These are phyloP conservation scores for Quercus ilex DNA, from an alignment of 306 rosid species.

Conservation along the genomic window DNA sequence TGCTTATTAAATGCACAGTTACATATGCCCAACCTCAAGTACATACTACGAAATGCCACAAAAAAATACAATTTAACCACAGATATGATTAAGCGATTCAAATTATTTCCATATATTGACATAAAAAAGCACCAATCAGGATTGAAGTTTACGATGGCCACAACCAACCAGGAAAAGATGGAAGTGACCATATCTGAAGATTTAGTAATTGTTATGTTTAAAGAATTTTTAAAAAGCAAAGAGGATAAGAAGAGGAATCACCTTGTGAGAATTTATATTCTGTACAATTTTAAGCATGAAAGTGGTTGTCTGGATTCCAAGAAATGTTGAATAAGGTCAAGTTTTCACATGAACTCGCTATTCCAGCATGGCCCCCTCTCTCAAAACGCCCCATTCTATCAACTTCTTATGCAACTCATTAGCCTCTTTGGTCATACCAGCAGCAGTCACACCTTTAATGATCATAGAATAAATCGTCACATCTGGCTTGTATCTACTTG, in stretches of 20 bases:
- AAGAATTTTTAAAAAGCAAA: conserved; percentile 10
- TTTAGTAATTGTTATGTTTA: neutral
- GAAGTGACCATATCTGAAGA: neutral
- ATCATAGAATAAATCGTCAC: conserved; percentile 46
- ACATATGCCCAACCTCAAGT: neutral
- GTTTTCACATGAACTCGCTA: conserved; percentile 25
- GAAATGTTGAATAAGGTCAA: conserved; percentile 22
- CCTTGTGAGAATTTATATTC: conserved; percentile 22
- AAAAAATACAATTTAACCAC: neutral
- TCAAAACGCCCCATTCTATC: conserved; percentile 54
- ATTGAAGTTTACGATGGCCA: neutral
- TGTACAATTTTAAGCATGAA: conserved; percentile 18
- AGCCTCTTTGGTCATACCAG: conserved; percentile 77
- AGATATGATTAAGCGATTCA: neutral
- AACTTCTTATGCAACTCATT: conserved; percentile 58
- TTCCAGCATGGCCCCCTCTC: conserved; percentile 26
- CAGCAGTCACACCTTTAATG: conserved; percentile 56
- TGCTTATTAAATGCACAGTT: neutral
- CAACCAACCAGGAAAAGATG: neutral
- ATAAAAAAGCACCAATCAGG: neutral
- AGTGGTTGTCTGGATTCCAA: conserved; percentile 8
- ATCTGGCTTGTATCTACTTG: conserved; percentile 52
- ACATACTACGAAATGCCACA: neutral
- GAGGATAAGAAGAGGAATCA: conserved; percentile 9
- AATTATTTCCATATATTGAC: neutral